Base-by-base conservation (phyloP, 352 stramenopile species). In the Pythium aristosporum region DNA sequence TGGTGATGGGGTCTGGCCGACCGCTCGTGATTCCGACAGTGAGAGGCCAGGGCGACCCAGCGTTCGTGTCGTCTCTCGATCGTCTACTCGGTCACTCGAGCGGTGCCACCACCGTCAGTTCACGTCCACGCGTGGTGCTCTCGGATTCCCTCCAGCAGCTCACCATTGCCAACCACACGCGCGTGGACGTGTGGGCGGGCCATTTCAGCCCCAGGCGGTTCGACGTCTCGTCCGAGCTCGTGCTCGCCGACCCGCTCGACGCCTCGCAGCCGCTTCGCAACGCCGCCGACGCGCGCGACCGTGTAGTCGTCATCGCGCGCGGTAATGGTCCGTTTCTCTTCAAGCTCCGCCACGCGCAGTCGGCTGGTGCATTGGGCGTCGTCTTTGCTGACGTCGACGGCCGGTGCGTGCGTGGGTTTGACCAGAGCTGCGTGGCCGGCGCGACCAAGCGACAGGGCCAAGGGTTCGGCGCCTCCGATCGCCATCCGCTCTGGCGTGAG, bases 191-290 rank as follows among this genome's bases (percentile, higher is more conserved):
- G 13, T 94, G 85, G 85, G 44, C 77, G 4, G 73, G 77, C 5
- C 82, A 94, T 66, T 81, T 77, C 64, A 94, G 85, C 58, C 79
- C 82, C 3, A 73, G 73, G 8, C 36, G 73, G 18, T 94, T 91
- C 59, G 69, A 87, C 52, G 79, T 94, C 36, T 87, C 81, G 23
- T 73, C 85, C 0, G 77, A 94, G 57, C 58, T 89, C 55, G 75
- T 90, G 48, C 60, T 83, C 7, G 82, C 82, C 1, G 81, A 92
- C 18, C 85, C 85, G 1, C 50, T 84, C 0, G 73, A 91, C 54
- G 85, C 81, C 28, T 77, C 79, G 15, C 44, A 48, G 21, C 76
- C 80, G 7, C 61, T 94, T 30, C 60, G 48, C 30, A 94, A 94
- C 32, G 71, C 72, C 8, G 65, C 60, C 5, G 52, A 68, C 9